phyloP scores from a whole-genome alignment of 192 early-diverging fungal genomes.

The Coemansia sp. region DNA sequence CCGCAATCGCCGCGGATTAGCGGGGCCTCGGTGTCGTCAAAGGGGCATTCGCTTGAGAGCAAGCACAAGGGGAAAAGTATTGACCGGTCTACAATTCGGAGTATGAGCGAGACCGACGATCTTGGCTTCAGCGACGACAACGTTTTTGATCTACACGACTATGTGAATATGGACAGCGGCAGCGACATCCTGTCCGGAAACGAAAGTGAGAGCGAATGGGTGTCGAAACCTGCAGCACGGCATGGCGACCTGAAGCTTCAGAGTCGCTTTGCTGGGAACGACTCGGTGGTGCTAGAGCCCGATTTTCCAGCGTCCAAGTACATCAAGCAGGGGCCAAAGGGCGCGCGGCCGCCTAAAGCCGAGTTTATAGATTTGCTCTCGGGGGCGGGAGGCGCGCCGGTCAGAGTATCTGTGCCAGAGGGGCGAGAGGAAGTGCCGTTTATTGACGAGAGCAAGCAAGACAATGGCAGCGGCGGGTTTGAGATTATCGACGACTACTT shows the following conservation, averaged over 20 bases:
- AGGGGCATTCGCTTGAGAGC: slow-evolving; percentile 25
- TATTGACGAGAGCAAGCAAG: not conserved
- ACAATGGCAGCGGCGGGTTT: slow-evolving; percentile 7
- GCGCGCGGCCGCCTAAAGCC: not conserved
- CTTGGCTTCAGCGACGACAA: slow-evolving; percentile 25
- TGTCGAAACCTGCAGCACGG: not conserved
- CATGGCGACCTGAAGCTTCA: slow-evolving; percentile 10
- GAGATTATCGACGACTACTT: slow-evolving; percentile 50
- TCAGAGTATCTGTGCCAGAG: slow-evolving; percentile 11
- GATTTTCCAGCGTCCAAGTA: slow-evolving; percentile 23
- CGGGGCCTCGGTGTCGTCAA: not conserved
- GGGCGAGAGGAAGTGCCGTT: slow-evolving; percentile 4
- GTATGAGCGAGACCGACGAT: slow-evolving; percentile 11
- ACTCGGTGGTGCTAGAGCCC: slow-evolving; percentile 43
- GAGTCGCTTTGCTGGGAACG: slow-evolving; percentile 30
- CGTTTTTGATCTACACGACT: slow-evolving; percentile 35
- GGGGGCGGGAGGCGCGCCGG: not conserved
- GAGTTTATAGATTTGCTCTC: slow-evolving; percentile 6
- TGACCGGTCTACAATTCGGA: slow-evolving; percentile 2
- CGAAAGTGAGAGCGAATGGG: slow-evolving; percentile 9
- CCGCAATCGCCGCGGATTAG: slow-evolving; percentile 1
- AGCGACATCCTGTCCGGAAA: slow-evolving; percentile 16
- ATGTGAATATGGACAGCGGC: slow-evolving; percentile 34
- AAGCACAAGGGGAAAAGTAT: slow-evolving; percentile 15
- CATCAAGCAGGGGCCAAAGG: not conserved